Base-by-base conservation (phyloP, 2,329 filamentous ascomycete genomes). In the Hymenotorrendiella dingleyae region DNA sequence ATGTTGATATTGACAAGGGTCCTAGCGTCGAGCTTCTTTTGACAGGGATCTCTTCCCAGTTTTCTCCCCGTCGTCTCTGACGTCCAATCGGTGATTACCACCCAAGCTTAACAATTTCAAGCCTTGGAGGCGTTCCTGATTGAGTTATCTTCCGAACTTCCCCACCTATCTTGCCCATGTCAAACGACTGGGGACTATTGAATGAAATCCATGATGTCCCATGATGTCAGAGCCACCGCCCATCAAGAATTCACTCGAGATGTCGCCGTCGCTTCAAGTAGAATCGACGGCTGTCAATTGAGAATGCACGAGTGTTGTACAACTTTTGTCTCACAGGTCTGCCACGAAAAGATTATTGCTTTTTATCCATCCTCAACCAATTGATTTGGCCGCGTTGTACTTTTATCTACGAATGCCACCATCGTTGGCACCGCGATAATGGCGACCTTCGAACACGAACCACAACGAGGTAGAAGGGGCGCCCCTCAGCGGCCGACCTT, bases 401-500 rank as follows among this genome's bases (percentile, higher is more conserved):
- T n/a, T n/a, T n/a, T n/a, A n/a, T n/a, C n/a, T n/a, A n/a, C n/a
- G n/a, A n/a, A n/a, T n/a, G n/a, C n/a, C n/a, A n/a, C n/a, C n/a
- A n/a, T n/a, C n/a, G n/a, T n/a, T n/a, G n/a, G n/a, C n/a, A n/a
- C n/a, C n/a, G n/a, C 17, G 16, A 36, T 32, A 6, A 42, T 42
- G 43, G 26, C 34, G 21, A 38, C 43, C 10, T 42, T 45, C 24
- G 23, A 32, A 28, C 47, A 44, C 22, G 43, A 46, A 24, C 29
- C 38, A 20, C 40, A 47, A n/a, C 43, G 47, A 9, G 46, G 50
- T n/a, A 51, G 47, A 20, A n/a, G 24, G 1, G 49, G 28, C 3
- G 40, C 47, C 5, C 19, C 9, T 21, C 19, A 19, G 34, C 27
- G 38, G 32, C 55, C 54, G 3, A 48, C 42, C 40, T 55, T 57